Conservation (phyloP, 495 filamentous ascomycete genomes). For the Penicillium angulare region DNA sequence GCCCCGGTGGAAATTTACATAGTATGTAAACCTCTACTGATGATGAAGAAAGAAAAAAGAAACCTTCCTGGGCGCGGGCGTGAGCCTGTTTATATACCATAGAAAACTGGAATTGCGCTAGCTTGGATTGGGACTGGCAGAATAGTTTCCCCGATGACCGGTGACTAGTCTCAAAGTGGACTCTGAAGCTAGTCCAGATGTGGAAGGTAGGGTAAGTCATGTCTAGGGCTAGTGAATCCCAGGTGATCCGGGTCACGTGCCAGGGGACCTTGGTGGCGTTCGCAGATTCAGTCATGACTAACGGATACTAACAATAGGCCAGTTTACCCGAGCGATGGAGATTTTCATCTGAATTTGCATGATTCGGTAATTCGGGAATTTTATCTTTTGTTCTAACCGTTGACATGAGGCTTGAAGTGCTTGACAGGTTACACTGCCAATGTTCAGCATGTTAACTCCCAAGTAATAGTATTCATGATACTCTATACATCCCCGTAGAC, state of each 20-base stretch:
- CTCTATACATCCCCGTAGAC: no score
- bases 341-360: no score
- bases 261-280: neutral
- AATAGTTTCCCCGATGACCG: slow-evolving; percentile 4
- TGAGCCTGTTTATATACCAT: slow-evolving; percentile 23
- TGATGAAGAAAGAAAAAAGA: slow-evolving; percentile 45
- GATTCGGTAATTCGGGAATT: no score
- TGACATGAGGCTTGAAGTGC: no score
- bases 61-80: slow-evolving; percentile 19
- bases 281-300: no score
- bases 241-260: slow-evolving; percentile 10
- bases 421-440: no score
- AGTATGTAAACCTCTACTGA: slow-evolving; percentile 54
- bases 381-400: no score
- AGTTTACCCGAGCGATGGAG: no score
- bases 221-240: neutral
- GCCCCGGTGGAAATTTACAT: slow-evolving; percentile 43
- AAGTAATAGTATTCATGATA: no score
- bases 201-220: slow-evolving; percentile 13
- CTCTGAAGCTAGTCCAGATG: neutral
- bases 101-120: slow-evolving; percentile 18
- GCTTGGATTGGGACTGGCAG: slow-evolving; percentile 22
- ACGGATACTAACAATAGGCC: no score
- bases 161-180: neutral
- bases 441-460: no score